A percentile compares a stretch with the other conserved stretches of the same genome.
Conservation (phyloP, 2,329 filamentous ascomycete genomes). For the Hirsutella minnesotensis region DNA sequence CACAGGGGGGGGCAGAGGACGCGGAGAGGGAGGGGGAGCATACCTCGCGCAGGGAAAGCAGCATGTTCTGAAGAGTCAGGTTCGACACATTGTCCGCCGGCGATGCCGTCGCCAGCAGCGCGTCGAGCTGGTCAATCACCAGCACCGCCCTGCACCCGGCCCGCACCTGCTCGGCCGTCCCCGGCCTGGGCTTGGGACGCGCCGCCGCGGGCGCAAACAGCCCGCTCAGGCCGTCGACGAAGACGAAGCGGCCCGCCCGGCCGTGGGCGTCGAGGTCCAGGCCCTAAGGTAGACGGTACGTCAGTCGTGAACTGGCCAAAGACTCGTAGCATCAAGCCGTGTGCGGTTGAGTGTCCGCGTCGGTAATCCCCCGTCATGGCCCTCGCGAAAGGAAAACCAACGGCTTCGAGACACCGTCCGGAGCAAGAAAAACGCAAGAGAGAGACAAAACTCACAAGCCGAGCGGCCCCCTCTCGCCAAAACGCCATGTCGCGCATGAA, state of each 20-base stretch:
- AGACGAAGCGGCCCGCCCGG: conserved; percentile 50
- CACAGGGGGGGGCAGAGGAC: background rate
- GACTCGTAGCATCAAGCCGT: too few relatives aligned
- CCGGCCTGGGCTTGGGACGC: background rate
- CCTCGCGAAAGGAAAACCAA: too few relatives aligned
- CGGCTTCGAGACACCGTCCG: background rate
- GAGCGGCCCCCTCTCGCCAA: conserved; percentile 61
- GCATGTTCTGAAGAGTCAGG: conserved; percentile 38
- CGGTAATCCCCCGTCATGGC: too few relatives aligned
- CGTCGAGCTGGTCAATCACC: conserved; percentile 54
- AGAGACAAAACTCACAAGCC: conserved; percentile 37
- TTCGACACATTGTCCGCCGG: conserved; percentile 23
- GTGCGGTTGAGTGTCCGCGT: too few relatives aligned
- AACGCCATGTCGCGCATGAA: conserved; percentile 70
- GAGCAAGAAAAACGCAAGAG: background rate
- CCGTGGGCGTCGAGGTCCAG: conserved; percentile 55
- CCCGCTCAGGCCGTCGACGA: conserved; percentile 62
- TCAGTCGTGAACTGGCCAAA: background rate
- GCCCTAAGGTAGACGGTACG: conserved; percentile 31
- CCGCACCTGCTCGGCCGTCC: conserved; percentile 1
- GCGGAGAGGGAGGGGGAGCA: background rate
- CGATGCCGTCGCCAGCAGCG: conserved; percentile 48
- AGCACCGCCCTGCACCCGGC: conserved; percentile 34
- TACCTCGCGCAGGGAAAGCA: conserved; percentile 53
- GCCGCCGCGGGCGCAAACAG: conserved; percentile 29